These are phyloP conservation scores for Thelonectria rubi DNA, from an alignment of 2,329 filamentous ascomycete genomes.

Conservation along the genomic window DNA sequence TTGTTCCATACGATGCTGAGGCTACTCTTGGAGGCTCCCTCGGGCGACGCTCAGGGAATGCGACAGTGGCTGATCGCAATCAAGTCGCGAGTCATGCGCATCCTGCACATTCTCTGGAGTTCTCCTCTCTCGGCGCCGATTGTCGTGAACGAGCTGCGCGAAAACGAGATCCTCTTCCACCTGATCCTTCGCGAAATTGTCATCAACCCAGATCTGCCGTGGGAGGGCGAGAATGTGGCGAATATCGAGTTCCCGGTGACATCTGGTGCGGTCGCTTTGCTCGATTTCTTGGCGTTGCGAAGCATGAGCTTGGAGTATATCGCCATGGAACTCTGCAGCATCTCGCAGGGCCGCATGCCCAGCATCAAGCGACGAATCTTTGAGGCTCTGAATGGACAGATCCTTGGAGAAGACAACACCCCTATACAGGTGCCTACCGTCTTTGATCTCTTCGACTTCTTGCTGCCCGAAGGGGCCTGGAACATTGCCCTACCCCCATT, in stretches of 20 bases:
- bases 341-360: slow-evolving; percentile 75
- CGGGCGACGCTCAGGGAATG: slow-evolving; percentile 68
- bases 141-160: slow-evolving; percentile 81
- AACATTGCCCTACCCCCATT: slow-evolving; percentile 62
- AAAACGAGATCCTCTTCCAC: slow-evolving; percentile 81
- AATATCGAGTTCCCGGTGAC: slow-evolving; percentile 74
- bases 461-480: slow-evolving; percentile 64
- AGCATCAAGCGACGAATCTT: slow-evolving; percentile 74
- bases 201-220: slow-evolving; percentile 74
- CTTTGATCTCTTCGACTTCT: slow-evolving; percentile 94
- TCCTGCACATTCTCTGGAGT: slow-evolving; percentile 84
- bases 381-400: slow-evolving; percentile 80
- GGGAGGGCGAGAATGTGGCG: slow-evolving; percentile 73
- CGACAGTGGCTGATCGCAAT: slow-evolving; percentile 74
- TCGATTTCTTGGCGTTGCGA: slow-evolving; percentile 81
- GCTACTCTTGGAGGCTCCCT: slow-evolving; percentile 75
- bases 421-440: slow-evolving; percentile 76
- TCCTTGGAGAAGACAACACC: slow-evolving; percentile 72
- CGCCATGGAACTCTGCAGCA: slow-evolving; percentile 82
- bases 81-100: slow-evolving; percentile 73
- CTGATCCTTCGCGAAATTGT: slow-evolving; percentile 76
- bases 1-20: slow-evolving; percentile 84
- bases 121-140: slow-evolving; percentile 80
- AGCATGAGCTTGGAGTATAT: slow-evolving; percentile 85
- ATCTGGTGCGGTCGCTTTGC: slow-evolving; percentile 72